Conservation (phyloP, 2,329 filamentous ascomycete genomes). For the Aspergillus quadrilineatus region DNA sequence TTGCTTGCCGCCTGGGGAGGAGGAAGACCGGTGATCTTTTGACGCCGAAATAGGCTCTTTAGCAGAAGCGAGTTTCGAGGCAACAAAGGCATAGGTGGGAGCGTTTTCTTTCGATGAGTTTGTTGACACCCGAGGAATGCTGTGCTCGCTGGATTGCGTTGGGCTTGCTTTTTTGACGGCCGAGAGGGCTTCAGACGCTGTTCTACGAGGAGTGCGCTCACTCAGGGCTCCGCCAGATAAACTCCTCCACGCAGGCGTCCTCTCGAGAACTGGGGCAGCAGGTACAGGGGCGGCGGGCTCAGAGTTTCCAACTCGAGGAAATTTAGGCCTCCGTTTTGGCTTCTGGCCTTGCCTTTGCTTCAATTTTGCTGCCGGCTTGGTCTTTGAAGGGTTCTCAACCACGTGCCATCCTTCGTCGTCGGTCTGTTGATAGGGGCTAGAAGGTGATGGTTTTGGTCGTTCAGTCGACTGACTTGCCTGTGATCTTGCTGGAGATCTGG, state of each 20-base stretch:
- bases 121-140: not conserved
- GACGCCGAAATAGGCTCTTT: conserved; percentile 15
- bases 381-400: conserved; percentile 25
- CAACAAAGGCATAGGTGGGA: conserved; percentile 37
- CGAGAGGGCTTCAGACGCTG: conserved; percentile 41
- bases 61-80: conserved; percentile 26
- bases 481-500: conserved; percentile 30
- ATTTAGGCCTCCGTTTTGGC: conserved; percentile 18
- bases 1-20: conserved; percentile 18
- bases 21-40: conserved; percentile 25
- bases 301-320: conserved; percentile 21
- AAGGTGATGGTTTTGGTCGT: conserved; percentile 23
- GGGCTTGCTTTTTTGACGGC: conserved; percentile 40
- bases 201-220: conserved; percentile 26
- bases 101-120: conserved; percentile 26
- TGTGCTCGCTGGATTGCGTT: conserved; percentile 20
- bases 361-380: conserved; percentile 1
- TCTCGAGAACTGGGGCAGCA: conserved; percentile 25
- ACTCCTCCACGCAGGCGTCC: conserved; percentile 31
- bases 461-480: conserved; percentile 34
- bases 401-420: conserved; percentile 36
- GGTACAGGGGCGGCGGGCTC: conserved; percentile 24
- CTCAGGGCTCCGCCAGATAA: conserved; percentile 24
- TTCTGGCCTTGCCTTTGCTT: not conserved
- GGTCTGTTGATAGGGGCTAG: conserved; percentile 22